Evolutionary conservation across 2,329 filamentous ascomycete species (phyloP), one percentile per base, ranked within the genome.

Genomic region (Ophiostoma populinum): DNA sequence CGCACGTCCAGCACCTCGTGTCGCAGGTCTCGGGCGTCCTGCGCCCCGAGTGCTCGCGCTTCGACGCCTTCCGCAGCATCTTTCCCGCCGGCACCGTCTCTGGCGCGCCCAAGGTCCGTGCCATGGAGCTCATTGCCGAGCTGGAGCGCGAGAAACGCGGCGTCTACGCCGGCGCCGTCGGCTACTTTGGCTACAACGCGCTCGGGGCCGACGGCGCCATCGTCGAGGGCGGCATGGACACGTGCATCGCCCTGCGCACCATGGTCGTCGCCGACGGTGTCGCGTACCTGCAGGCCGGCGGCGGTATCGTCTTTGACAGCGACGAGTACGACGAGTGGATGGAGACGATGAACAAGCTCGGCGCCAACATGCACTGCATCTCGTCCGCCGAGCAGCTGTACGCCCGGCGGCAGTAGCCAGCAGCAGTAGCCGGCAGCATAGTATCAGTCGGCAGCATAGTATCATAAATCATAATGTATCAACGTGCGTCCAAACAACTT

Each of bases 41-140:
- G 45, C 70, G 90, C 30, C 65, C 70, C 5, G 86, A 67, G 25
- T 85, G 85, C 63, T 87, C 83, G 20, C 71, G 90, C 39, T 98
- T 93, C 57, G 87, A 95, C 51, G 90, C 90, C 8, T 92, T 98
- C 61, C 72, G 87, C 25, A 86, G 80, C 45, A 94, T 98, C 48
- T 98, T 98, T 62, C 90, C 90, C 0, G 90, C 90, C 5, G 90
- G 90, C 37, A 98, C 90, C 0, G 87, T 95, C 20, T 90, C 80
- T 13, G 90, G 90, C 5, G 87, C 90, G 4, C 90, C 90, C 39
- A 98, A 98, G 60, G 85, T 98, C 37, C 74, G 77, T 42, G 90
- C 90, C 3, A 98, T 98, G 90, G 81, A 94, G 58, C 64, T 98
- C 42, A 98, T 98, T 48, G 85, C 81, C 31, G 87, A 95, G 59